A percentile compares a stretch with the other conserved stretches of the same genome.
Evolutionary conservation across 106 monocot species (phyloP).

Genomic region (Triglochin maritima): DNA sequence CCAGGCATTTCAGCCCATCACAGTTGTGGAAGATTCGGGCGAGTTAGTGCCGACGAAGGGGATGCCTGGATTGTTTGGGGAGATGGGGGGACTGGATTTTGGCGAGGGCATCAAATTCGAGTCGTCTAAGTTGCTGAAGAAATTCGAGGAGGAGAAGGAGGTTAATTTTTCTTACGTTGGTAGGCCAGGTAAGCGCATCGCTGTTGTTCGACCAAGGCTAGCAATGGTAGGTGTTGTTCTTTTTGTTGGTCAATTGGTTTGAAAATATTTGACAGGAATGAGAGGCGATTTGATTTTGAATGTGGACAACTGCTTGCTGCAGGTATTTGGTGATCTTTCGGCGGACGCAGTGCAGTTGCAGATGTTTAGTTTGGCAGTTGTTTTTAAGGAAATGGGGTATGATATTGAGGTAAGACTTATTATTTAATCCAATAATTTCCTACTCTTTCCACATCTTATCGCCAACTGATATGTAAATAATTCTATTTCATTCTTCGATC

Average conservation of each 20-base stretch:
- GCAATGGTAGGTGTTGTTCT: slow-evolving; percentile 16
- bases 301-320: not conserved
- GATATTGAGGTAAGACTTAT: slow-evolving; percentile 15
- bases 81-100: slow-evolving; percentile 24
- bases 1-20: slow-evolving; percentile 25
- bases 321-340: slow-evolving; percentile 21
- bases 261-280: too few species aligned
- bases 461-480: too few species aligned
- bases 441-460: too few species aligned
- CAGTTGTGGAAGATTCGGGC: slow-evolving; percentile 17
- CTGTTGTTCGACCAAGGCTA: slow-evolving; percentile 5
- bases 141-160: slow-evolving; percentile 16
- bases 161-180: slow-evolving; percentile 7
- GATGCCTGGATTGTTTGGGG: slow-evolving; percentile 5
- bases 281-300: too few species aligned
- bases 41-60: too few species aligned
- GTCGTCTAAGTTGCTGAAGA: slow-evolving; percentile 24
- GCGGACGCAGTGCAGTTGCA: slow-evolving; percentile 16
- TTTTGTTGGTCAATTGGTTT: too few species aligned
- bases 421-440: too few species aligned
- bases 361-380: slow-evolving; percentile 19
- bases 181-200: slow-evolving; percentile 3
- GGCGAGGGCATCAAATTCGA: slow-evolving; percentile 27
- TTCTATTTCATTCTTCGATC: too few species aligned
- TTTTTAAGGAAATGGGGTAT: slow-evolving; percentile 26